Conservation (phyloP, 441 rosid species). For the Raphanus hybrid region DNA sequence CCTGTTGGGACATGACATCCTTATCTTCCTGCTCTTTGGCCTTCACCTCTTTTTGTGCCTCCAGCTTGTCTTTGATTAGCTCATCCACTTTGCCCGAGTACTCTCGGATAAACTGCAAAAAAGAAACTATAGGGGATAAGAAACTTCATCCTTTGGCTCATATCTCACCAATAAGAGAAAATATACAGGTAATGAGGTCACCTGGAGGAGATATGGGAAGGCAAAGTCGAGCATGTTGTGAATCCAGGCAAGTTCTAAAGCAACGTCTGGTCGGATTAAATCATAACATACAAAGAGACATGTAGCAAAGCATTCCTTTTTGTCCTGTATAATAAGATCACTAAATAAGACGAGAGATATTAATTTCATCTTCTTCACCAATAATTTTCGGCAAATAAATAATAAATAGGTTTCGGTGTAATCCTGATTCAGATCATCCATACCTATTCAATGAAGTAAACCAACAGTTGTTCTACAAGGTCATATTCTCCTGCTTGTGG, state of each 20-base stretch:
- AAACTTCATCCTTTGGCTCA: neutral
- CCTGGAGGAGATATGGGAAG: constrained; percentile 96
- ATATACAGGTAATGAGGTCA: constrained; percentile 31
- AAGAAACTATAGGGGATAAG: neutral
- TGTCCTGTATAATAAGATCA: constrained; percentile 62
- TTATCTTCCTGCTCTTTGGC: constrained; percentile 94
- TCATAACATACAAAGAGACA: constrained; percentile 98
- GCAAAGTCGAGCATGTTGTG: constrained; percentile 94
- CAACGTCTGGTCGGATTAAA: constrained; percentile 82
- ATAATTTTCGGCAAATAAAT: neutral
- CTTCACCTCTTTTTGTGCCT: constrained; percentile 77
- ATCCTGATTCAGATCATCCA: neutral
- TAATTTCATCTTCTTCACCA: constrained; percentile 18
- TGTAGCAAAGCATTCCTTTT: constrained; percentile 97
- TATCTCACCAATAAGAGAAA: neutral
- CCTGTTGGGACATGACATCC: constrained; percentile 94
- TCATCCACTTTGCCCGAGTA: constrained; percentile 96
- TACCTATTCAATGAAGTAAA: constrained; percentile 97
- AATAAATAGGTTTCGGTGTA: neutral
- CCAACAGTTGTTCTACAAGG: constrained; percentile 96
- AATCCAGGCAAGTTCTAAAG: constrained; percentile 94
- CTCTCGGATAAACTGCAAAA: constrained; percentile 85
- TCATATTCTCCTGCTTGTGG: constrained; percentile 98
- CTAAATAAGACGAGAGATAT: neutral
- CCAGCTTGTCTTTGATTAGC: constrained; percentile 83